Percentiles rank a stretch among this genome's conserved stretches.
phyloP scores from a whole-genome alignment of 345 rosid genomes.

The Eucalyptus tenuipes region DNA sequence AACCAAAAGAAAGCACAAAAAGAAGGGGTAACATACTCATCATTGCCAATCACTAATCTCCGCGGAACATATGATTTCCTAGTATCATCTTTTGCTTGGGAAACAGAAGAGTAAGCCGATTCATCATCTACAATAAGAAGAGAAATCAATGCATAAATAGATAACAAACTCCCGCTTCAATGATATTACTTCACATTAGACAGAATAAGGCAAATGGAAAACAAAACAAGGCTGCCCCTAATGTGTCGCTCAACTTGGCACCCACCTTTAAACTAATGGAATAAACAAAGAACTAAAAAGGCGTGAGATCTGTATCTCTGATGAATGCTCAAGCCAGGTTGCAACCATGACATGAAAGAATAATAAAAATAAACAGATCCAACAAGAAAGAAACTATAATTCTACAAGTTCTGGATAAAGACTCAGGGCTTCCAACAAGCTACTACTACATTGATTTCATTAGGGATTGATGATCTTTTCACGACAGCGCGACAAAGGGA shows the following conservation, averaged over 20 bases:
- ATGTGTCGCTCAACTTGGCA: not conserved
- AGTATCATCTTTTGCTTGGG: conserved; percentile 22
- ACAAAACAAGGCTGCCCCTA: not conserved
- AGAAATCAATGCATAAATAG: not conserved
- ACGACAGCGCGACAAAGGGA: not conserved
- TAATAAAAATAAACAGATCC: not conserved
- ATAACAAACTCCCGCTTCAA: not conserved
- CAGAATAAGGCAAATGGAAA: not conserved
- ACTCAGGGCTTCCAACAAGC: not conserved
- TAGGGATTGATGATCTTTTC: not conserved
- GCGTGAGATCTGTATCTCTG: not conserved
- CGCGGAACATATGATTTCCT: conserved; percentile 70
- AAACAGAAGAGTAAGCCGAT: conserved; percentile 22
- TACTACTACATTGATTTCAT: not conserved
- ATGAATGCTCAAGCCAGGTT: not conserved
- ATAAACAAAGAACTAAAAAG: not conserved
- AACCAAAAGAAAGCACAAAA: not conserved
- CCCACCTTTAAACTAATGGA: not conserved
- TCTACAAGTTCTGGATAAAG: not conserved
- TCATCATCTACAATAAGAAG: conserved; percentile 32
- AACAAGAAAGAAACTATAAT: not conserved
- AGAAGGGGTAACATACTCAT: conserved; percentile 56
- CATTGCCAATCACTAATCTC: conserved; percentile 86
- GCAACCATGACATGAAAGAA: not conserved
- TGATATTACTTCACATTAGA: not conserved